Conservation (phyloP, 495 filamentous ascomycete species). For the Xylaria sp. region DNA sequence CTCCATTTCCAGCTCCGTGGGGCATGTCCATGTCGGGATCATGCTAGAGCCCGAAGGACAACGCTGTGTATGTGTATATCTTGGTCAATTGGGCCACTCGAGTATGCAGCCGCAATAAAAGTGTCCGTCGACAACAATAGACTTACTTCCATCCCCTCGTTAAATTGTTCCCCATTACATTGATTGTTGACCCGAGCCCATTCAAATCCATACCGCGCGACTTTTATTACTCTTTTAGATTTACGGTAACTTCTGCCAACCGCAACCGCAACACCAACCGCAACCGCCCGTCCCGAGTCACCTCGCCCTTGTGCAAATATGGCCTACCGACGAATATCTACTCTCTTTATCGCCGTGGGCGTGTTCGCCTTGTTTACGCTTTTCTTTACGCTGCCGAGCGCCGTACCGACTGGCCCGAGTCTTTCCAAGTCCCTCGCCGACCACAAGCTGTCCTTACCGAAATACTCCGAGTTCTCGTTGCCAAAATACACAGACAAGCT, state of each 20-base stretch:
- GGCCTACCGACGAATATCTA: conserved; percentile 50
- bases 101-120: conserved; percentile 2
- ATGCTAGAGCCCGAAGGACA: background rate
- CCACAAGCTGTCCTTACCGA: conserved; percentile 52
- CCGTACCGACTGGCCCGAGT: conserved; percentile 47
- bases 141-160: conserved; percentile 8
- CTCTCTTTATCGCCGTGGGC: conserved; percentile 51
- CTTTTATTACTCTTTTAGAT: background rate
- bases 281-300: background rate
- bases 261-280: background rate
- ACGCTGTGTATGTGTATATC: background rate
- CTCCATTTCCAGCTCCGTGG: background rate
- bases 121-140: background rate
- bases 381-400: conserved; percentile 54
- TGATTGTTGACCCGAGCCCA: background rate
- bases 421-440: conserved; percentile 46
- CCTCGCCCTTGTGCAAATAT: background rate
- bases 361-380: conserved; percentile 55
- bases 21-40: conserved; percentile 5
- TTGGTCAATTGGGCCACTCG: background rate
- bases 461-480: conserved; percentile 38
- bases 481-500: conserved; percentile 44
- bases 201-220: background rate
- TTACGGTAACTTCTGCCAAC: background rate
- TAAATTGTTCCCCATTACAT: background rate